phyloP scores from a whole-genome alignment of 768 basidiomycete species.

The Mycena haematopus region DNA sequence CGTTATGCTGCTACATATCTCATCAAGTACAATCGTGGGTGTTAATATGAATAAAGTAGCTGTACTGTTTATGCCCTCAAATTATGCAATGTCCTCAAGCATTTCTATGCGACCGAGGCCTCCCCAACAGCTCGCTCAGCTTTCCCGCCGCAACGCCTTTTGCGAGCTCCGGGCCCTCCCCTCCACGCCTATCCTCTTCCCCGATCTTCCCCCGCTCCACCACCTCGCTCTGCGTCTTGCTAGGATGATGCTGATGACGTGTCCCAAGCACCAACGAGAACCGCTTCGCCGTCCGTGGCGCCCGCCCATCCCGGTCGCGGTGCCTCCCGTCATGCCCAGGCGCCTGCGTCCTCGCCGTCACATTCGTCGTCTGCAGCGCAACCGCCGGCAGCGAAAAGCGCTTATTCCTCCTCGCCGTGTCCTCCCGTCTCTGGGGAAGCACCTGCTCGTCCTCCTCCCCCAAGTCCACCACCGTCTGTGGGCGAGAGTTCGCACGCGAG shows the following conservation, averaged over 20 bases:
- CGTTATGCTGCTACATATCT: slow-evolving; percentile 5
- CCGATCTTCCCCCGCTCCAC: slow-evolving; percentile 15
- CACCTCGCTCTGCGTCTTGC: slow-evolving; percentile 28
- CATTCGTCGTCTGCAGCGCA: slow-evolving; percentile 73
- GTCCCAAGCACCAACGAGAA: slow-evolving; percentile 67
- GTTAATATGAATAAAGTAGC: slow-evolving; percentile 21
- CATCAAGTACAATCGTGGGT: slow-evolving; percentile 6
- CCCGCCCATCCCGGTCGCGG: slow-evolving; percentile 37
- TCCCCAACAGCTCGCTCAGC: slow-evolving; percentile 60
- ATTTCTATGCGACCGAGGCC: slow-evolving; percentile 36
- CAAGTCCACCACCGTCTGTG: slow-evolving; percentile 18
- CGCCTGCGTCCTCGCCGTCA: slow-evolving; percentile 61
- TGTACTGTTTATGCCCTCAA: not conserved
- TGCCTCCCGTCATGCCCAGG: slow-evolving; percentile 28
- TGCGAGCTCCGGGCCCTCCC: slow-evolving; percentile 34
- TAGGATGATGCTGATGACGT: slow-evolving; percentile 32
- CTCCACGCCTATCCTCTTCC: slow-evolving; percentile 20
- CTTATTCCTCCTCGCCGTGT: slow-evolving; percentile 67
- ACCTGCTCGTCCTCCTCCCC: not conserved
- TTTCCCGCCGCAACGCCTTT: slow-evolving; percentile 59
- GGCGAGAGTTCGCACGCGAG: not conserved
- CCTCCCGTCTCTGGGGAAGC: slow-evolving; percentile 51
- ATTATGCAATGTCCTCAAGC: slow-evolving; percentile 12
- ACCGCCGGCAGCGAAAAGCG: slow-evolving; percentile 82
- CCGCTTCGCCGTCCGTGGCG: slow-evolving; percentile 45